Percentiles rank a stretch among this genome's conserved stretches.
Evolutionary conservation across 208 protist species (phyloP).

Genomic region (Trypanosomatidae sp.): DNA sequence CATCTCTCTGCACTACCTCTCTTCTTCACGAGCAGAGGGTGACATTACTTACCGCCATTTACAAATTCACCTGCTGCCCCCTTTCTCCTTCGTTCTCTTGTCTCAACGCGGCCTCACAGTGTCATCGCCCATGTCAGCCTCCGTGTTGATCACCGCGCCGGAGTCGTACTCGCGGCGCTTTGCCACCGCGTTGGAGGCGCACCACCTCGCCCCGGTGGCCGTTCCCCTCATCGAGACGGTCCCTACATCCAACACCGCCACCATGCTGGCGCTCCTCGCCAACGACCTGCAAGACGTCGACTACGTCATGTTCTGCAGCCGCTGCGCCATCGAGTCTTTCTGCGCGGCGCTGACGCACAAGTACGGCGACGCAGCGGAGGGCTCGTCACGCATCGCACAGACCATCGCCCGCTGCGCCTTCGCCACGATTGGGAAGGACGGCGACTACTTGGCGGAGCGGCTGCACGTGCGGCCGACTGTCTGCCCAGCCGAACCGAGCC

Average conservation of each 20-base stretch:
- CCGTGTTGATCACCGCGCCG: slow-evolving; percentile 15
- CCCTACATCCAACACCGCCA: slow-evolving; percentile 12
- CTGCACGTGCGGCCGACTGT: slow-evolving; percentile 4
- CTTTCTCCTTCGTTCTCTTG: neutral
- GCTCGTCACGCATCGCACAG: neutral
- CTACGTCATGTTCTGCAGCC: slow-evolving; percentile 23
- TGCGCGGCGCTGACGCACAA: neutral
- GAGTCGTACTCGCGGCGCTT: slow-evolving; percentile 20
- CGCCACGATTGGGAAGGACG: slow-evolving; percentile 20
- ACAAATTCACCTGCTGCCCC: no score
- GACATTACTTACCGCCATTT: no score
- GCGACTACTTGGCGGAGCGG: slow-evolving; percentile 16
- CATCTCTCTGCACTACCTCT: no score
- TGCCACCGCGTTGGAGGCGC: slow-evolving; percentile 10
- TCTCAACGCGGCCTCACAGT: no score
- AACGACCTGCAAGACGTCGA: slow-evolving; percentile 12
- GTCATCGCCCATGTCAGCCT: neutral
- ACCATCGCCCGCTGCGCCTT: slow-evolving; percentile 5
- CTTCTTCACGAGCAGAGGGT: no score
- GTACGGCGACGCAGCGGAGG: slow-evolving; percentile 3
- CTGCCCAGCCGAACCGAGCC: slow-evolving; percentile 20
- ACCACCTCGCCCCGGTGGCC: slow-evolving; percentile 9
- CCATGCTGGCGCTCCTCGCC: slow-evolving; percentile 9
- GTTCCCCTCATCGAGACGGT: slow-evolving; percentile 18
- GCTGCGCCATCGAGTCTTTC: slow-evolving; percentile 19